Conservation (phyloP, 2,329 filamentous ascomycete species). For the Botrytis elliptica region DNA sequence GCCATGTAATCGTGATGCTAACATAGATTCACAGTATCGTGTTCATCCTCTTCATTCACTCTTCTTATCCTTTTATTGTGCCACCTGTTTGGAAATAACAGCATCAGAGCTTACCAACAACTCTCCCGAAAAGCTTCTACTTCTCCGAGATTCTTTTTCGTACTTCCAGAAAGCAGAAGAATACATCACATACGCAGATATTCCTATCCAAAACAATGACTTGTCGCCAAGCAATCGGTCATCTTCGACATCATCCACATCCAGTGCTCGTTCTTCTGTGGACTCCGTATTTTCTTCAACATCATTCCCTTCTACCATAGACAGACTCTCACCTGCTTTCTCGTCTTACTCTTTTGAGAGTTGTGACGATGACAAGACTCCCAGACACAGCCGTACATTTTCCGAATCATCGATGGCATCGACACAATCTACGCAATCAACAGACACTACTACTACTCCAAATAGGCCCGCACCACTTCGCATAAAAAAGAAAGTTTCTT, state of each 20-base stretch:
- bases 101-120: conserved; percentile 33
- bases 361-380: not conserved
- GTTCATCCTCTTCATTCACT: conserved; percentile 36
- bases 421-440: not conserved
- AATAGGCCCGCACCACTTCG: conserved; percentile 24
- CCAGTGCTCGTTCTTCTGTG: conserved; percentile 34
- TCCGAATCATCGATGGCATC: conserved; percentile 13
- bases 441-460: not conserved
- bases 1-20: conserved; percentile 23
- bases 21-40: conserved; percentile 25
- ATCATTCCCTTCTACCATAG: conserved; percentile 23
- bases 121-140: conserved; percentile 32
- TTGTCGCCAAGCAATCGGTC: conserved; percentile 1
- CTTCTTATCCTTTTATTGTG: conserved; percentile 38
- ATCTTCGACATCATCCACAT: conserved; percentile 27
- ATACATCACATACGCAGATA: conserved; percentile 30
- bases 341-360: conserved; percentile 26
- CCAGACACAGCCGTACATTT: conserved; percentile 21
- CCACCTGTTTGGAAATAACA: conserved; percentile 35
- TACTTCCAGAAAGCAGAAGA: conserved; percentile 34
- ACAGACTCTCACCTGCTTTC: conserved; percentile 21
- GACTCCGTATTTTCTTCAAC: conserved; percentile 35
- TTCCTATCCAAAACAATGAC: conserved; percentile 26
- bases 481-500: conserved; percentile 37
- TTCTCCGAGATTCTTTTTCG: conserved; percentile 35